Evolutionary conservation across 192 early-diverging fungal genomes (phyloP).

Genomic region (Podila epigama): DNA sequence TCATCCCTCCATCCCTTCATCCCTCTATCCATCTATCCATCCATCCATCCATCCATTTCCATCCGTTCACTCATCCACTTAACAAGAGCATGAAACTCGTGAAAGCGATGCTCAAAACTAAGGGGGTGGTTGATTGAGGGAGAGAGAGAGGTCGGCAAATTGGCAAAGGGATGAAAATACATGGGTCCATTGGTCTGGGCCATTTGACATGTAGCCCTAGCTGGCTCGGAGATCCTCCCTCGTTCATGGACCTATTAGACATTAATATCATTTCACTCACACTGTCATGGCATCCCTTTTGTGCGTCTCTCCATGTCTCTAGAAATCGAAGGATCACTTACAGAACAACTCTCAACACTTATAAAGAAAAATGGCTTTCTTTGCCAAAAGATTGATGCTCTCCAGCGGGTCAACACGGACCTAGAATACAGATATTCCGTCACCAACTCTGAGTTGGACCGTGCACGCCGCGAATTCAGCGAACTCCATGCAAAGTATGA

Average conservation of each 20-base stretch:
- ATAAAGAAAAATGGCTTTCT: slow-evolving; percentile 24
- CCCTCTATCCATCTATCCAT: no score
- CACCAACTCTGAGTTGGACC: slow-evolving; percentile 16
- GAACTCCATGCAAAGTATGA: slow-evolving; percentile 22
- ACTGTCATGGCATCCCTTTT: no score
- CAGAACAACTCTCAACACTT: slow-evolving; percentile 15
- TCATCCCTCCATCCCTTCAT: neutral
- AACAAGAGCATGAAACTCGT: neutral
- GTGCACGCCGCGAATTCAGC: slow-evolving; percentile 10
- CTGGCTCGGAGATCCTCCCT: no score
- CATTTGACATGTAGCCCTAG: no score
- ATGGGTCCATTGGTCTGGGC: no score
- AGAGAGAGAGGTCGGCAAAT: no score
- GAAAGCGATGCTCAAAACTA: no score
- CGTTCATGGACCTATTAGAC: no score
- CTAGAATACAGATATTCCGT: slow-evolving; percentile 18
- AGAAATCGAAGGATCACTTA: slow-evolving; percentile 24
- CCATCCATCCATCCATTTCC: neutral
- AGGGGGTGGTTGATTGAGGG: no score
- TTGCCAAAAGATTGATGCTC: slow-evolving; percentile 20
- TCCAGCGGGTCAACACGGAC: slow-evolving; percentile 21
- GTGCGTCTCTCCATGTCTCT: neutral
- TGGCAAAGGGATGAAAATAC: no score
- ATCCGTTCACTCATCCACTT: neutral
- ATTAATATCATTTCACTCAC: no score